These are phyloP conservation scores for Beauveria sp. DNA, from an alignment of 2,329 filamentous ascomycete genomes.

Conservation along the genomic window DNA sequence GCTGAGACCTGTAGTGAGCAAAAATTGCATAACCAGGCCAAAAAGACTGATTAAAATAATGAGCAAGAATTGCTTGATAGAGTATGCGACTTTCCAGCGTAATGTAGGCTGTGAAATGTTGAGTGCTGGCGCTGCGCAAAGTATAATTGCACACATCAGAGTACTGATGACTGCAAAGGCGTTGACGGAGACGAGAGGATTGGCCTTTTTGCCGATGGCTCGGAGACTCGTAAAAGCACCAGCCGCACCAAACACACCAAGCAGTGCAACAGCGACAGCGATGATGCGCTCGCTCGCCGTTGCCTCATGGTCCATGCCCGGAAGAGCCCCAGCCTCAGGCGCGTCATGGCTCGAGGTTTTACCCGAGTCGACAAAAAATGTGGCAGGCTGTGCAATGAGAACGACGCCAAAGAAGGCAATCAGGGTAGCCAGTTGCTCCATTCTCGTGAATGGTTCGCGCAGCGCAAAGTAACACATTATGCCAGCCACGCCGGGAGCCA, in stretches of 20 bases:
- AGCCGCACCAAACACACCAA: constrained; percentile 71
- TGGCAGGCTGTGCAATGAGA: constrained; percentile 68
- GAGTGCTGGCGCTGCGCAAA: constrained; percentile 43
- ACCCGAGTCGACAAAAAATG: constrained; percentile 36
- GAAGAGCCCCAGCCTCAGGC: constrained; percentile 16
- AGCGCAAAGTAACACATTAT: constrained; percentile 70
- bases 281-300: constrained; percentile 59
- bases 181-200: constrained; percentile 78
- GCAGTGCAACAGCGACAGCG: constrained; percentile 63
- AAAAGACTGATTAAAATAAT: constrained; percentile 61
- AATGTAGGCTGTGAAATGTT: constrained; percentile 39
- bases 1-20: constrained; percentile 70
- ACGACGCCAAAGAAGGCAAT: constrained; percentile 73
- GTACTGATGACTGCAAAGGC: constrained; percentile 71
- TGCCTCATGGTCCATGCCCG: constrained; percentile 27
- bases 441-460: constrained; percentile 69
- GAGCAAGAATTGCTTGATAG: constrained; percentile 53
- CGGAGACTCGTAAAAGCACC: constrained; percentile 69
- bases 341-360: constrained; percentile 3
- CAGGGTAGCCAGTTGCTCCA: constrained; percentile 68
- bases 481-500: constrained; percentile 70
- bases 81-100: constrained; percentile 33
- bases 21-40: constrained; percentile 79
- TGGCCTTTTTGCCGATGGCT: constrained; percentile 70
- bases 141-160: constrained; percentile 54